Percentiles rank a stretch among this genome's conserved stretches.
Conservation (phyloP, 805 yeast genomes). For the Yarrowia yakushimensis region DNA sequence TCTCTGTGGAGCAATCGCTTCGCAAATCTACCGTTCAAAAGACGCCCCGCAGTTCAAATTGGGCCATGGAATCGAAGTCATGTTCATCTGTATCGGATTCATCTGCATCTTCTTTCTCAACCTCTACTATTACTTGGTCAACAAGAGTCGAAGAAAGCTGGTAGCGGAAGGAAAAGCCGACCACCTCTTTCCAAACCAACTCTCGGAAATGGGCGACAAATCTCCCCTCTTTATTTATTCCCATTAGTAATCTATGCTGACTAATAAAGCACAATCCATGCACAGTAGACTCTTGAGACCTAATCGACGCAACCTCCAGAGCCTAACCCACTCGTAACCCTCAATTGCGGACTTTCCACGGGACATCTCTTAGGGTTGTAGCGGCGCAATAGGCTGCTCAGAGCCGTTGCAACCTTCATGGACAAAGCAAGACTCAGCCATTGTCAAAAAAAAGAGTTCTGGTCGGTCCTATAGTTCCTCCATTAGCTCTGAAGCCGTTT, state of each 20-base stretch:
- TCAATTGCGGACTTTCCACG: neutral
- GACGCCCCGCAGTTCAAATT: slow-evolving; percentile 55
- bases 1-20: slow-evolving; percentile 58
- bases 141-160: neutral
- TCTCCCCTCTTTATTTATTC: slow-evolving; percentile 6
- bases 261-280: neutral
- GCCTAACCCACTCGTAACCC: no score
- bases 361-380: neutral
- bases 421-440: neutral
- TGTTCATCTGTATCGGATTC: slow-evolving; percentile 41
- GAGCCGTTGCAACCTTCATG: neutral
- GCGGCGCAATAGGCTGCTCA: neutral
- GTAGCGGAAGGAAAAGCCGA: neutral
- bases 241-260: neutral
- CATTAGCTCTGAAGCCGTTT: no score
- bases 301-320: neutral
- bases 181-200: neutral
- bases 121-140: neutral
- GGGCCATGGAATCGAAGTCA: slow-evolving; percentile 50
- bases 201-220: slow-evolving; percentile 14
- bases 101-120: slow-evolving; percentile 13
- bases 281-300: neutral
- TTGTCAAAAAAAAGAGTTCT: no score
- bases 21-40: slow-evolving; percentile 49
- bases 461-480: no score